Evolutionary conservation across 2,329 filamentous ascomycete species (phyloP).

Genomic region (Clonostachys solani): DNA sequence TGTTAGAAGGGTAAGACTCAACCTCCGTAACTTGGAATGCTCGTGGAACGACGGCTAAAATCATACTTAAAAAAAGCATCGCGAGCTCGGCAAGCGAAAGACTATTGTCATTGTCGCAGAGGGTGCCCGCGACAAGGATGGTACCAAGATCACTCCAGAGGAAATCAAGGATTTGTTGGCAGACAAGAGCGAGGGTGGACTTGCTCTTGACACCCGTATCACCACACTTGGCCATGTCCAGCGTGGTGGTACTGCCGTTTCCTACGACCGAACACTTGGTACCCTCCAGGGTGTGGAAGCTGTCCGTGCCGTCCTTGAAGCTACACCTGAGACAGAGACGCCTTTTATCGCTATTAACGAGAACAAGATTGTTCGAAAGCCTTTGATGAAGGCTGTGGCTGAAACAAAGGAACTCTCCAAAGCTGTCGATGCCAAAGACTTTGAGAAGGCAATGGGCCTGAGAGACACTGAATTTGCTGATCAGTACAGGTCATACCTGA

Average conservation of each 20-base stretch:
- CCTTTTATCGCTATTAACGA: slow-evolving; percentile 96
- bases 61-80: slow-evolving; percentile 56
- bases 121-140: slow-evolving; percentile 79
- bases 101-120: slow-evolving; percentile 98
- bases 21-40: too few relatives aligned
- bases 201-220: slow-evolving; percentile 86
- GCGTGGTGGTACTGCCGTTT: slow-evolving; percentile 85
- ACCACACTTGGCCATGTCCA: slow-evolving; percentile 98
- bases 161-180: slow-evolving; percentile 89
- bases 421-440: slow-evolving; percentile 81
- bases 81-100: slow-evolving; percentile 85
- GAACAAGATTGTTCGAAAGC: slow-evolving; percentile 93
- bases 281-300: slow-evolving; percentile 94
- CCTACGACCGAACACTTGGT: slow-evolving; percentile 89
- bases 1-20: slow-evolving; percentile 58
- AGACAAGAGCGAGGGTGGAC: slow-evolving; percentile 56
- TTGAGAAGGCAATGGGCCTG: slow-evolving; percentile 79
- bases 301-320: slow-evolving; percentile 85
- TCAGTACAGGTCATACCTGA: slow-evolving; percentile 85
- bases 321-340: slow-evolving; percentile 82
- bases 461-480: slow-evolving; percentile 93
- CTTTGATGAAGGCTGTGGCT: slow-evolving; percentile 82
- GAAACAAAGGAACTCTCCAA: slow-evolving; percentile 81
- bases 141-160: slow-evolving; percentile 76
- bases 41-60: background rate